A percentile compares a stretch with the other conserved stretches of the same genome.
Conservation (phyloP, 345 rosid species). For the Carallia brachiata region DNA sequence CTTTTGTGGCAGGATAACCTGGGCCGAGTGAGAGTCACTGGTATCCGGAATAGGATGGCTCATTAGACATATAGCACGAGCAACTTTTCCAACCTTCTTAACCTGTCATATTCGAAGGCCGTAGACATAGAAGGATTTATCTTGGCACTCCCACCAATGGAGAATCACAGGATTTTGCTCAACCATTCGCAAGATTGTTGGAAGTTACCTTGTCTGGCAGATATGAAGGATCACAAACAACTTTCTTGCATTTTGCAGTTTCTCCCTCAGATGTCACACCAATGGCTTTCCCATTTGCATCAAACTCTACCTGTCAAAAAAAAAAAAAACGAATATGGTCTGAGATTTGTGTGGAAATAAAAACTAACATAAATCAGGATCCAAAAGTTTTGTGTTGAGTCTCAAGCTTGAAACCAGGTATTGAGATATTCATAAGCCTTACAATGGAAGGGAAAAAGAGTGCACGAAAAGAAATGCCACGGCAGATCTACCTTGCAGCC, state of each 20-base stretch:
- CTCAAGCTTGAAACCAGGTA: not conserved
- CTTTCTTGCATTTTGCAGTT: conserved; percentile 92
- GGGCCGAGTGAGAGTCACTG: conserved; percentile 78
- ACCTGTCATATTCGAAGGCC: conserved; percentile 45
- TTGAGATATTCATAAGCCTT: not conserved
- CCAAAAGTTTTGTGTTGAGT: not conserved
- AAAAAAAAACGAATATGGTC: not conserved
- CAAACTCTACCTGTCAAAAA: conserved; percentile 67
- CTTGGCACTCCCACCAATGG: not conserved
- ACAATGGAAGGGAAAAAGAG: not conserved
- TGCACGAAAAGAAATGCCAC: not conserved
- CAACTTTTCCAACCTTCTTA: conserved; percentile 78
- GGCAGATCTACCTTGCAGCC: conserved; percentile 66
- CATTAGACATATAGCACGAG: conserved; percentile 95
- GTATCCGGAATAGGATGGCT: conserved; percentile 92
- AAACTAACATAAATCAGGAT: too few species aligned
- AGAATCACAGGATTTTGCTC: not conserved
- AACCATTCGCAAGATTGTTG: not conserved
- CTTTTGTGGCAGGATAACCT: conserved; percentile 93
- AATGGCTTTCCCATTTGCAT: conserved; percentile 55
- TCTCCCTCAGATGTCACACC: conserved; percentile 88
- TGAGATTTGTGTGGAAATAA: too few species aligned
- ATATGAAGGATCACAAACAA: conserved; percentile 87
- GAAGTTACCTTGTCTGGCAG: conserved; percentile 65
- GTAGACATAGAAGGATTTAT: not conserved